A percentile compares a stretch with the other conserved stretches of the same genome.
phyloP scores from a whole-genome alignment of 768 basidiomycete genomes.

The Exsudoporus frostii region DNA sequence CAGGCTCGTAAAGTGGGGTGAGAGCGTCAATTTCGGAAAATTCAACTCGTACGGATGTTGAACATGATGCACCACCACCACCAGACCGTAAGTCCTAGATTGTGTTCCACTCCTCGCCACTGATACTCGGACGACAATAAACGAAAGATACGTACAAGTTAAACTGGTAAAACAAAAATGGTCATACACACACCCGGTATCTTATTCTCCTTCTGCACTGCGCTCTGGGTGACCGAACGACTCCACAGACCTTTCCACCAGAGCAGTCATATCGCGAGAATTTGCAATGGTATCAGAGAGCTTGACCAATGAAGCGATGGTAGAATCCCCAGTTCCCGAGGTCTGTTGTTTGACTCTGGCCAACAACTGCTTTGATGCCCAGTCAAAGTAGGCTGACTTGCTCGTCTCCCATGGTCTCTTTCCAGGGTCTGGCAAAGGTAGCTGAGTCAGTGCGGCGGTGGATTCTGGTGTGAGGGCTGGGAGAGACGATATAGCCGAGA shows the following conservation, averaged over 20 bases:
- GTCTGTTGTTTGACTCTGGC: constrained; percentile 25
- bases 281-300: constrained; percentile 17
- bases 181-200: not conserved
- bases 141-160: not conserved
- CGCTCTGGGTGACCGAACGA: not conserved
- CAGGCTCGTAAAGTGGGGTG: not conserved
- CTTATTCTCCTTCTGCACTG: not conserved
- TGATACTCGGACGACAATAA: not conserved
- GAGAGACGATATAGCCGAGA: constrained; percentile 46
- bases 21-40: not conserved
- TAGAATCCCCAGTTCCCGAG: constrained; percentile 14
- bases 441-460: constrained; percentile 33
- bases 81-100: not conserved
- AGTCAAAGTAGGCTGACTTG: constrained; percentile 71
- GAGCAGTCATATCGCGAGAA: constrained; percentile 16
- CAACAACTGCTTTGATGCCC: constrained; percentile 64
- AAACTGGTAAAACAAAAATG: not conserved
- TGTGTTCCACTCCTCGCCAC: not conserved
- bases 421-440: constrained; percentile 47
- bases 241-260: constrained; percentile 12
- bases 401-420: constrained; percentile 78
- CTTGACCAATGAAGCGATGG: constrained; percentile 21
- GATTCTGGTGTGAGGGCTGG: constrained; percentile 43
- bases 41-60: not conserved
- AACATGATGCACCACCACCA: not conserved